Percentiles rank a stretch among this genome's conserved stretches.
Evolutionary conservation across 108 stramenopile species (phyloP).

Genomic region (Fistulifera pelliculosa): DNA sequence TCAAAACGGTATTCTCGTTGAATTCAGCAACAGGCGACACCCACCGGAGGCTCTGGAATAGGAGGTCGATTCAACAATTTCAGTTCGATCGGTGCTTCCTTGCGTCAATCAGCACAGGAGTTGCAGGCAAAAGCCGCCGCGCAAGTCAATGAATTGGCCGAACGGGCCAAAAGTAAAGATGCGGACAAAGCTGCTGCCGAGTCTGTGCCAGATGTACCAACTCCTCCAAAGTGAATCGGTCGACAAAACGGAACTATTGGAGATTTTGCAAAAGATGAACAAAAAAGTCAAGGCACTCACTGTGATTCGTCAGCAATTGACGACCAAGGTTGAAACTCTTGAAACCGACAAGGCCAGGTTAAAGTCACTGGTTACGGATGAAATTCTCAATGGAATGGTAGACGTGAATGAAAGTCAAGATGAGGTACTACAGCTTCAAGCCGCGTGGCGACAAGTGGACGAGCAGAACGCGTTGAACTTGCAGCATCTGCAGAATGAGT

Average conservation of each 20-base stretch:
- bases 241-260: slow-evolving; percentile 68
- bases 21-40: no score
- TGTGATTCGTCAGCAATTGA: slow-evolving; percentile 37
- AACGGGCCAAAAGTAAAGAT: slow-evolving; percentile 2
- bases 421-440: slow-evolving; percentile 39
- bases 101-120: slow-evolving; percentile 19
- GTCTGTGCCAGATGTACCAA: background rate
- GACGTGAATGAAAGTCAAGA: slow-evolving; percentile 23
- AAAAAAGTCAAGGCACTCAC: slow-evolving; percentile 70
- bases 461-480: slow-evolving; percentile 48
- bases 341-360: slow-evolving; percentile 48
- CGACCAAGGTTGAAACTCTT: slow-evolving; percentile 39
- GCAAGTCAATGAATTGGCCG: slow-evolving; percentile 4
- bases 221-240: slow-evolving; percentile 18
- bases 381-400: slow-evolving; percentile 45
- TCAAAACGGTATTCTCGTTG: no score
- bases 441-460: slow-evolving; percentile 45
- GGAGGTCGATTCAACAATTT: no score
- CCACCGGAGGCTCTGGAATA: no score
- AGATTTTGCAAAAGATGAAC: slow-evolving; percentile 76
- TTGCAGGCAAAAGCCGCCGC: slow-evolving; percentile 12
- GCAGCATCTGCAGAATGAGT: slow-evolving; percentile 52
- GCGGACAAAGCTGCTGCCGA: background rate
- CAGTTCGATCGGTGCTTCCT: slow-evolving; percentile 5
- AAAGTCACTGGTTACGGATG: slow-evolving; percentile 37